Evolutionary conservation across 345 rosid species (phyloP).

Genomic region (Raphanus raphanistrum): DNA sequence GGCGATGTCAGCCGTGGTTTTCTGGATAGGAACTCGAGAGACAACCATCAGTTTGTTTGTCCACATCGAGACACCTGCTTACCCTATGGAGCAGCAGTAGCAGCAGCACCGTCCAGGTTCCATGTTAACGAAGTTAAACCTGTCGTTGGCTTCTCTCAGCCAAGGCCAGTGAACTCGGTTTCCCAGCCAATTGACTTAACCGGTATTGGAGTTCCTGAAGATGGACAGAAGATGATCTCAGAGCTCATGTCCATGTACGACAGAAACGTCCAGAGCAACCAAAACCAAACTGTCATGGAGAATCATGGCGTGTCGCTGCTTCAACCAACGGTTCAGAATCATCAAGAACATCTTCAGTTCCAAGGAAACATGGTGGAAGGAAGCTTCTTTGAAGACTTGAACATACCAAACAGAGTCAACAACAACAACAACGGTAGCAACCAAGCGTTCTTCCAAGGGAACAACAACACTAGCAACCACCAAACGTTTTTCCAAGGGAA

Average conservation of each 20-base stretch:
- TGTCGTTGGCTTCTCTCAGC: constrained; percentile 52
- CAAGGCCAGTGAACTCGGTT: constrained; percentile 52
- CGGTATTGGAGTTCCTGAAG: constrained; percentile 81
- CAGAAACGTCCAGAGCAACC: constrained; percentile 55
- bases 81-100: constrained; percentile 38
- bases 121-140: constrained; percentile 82
- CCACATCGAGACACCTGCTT: constrained; percentile 50
- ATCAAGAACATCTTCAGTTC: constrained; percentile 52
- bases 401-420: constrained; percentile 43
- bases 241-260: constrained; percentile 89
- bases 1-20: constrained; percentile 66
- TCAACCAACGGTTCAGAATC: constrained; percentile 56
- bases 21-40: constrained; percentile 68
- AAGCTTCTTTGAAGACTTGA: constrained; percentile 58
- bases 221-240: constrained; percentile 82
- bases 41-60: constrained; percentile 84
- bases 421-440: constrained; percentile 30
- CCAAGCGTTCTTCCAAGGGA: constrained; percentile 54
- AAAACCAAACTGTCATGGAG: constrained; percentile 51
- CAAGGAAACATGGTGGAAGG: constrained; percentile 54
- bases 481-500: constrained; percentile 48
- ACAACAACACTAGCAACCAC: constrained; percentile 37
- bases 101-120: constrained; percentile 52
- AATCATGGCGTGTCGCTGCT: constrained; percentile 38
- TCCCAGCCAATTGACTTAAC: constrained; percentile 61